phyloP scores from a whole-genome alignment of 176 grass and related monocot genomes.

The Triticum aestivum region DNA sequence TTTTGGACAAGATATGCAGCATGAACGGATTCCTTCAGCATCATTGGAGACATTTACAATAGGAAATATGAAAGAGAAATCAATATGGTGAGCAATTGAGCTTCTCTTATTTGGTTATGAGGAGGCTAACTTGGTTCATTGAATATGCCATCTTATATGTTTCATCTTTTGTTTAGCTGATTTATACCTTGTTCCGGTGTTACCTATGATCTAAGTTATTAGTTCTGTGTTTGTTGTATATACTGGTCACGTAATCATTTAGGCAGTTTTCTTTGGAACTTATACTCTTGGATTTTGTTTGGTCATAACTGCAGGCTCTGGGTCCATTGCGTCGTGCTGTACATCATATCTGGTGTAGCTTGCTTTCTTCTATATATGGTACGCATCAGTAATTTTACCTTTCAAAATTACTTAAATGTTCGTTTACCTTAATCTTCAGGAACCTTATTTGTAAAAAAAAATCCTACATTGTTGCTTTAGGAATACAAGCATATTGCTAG shows the following conservation, averaged over 20 bases:
- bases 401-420: constrained; percentile 14
- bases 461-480: constrained; percentile 40
- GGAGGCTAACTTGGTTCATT: constrained; percentile 15
- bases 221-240: background rate
- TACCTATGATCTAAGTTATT: background rate
- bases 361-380: constrained; percentile 85
- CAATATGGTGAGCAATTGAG: constrained; percentile 62
- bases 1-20: constrained; percentile 81
- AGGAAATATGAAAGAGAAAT: constrained; percentile 60
- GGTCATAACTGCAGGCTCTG: constrained; percentile 68
- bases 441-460: constrained; percentile 15
- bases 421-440: background rate
- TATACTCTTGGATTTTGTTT: constrained; percentile 19
- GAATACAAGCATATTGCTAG: constrained; percentile 78
- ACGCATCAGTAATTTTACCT: constrained; percentile 39
- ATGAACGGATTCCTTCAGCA: constrained; percentile 52
- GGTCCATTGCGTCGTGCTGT: constrained; percentile 82
- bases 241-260: background rate
- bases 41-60: constrained; percentile 89
- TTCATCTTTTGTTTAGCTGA: background rate
- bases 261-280: background rate
- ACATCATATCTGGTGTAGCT: constrained; percentile 79
- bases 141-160: background rate
- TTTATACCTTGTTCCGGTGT: background rate
- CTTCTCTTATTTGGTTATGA: constrained; percentile 32